Conservation (phyloP, 2,329 filamentous ascomycete genomes). For the Alternaria gansuensis region DNA sequence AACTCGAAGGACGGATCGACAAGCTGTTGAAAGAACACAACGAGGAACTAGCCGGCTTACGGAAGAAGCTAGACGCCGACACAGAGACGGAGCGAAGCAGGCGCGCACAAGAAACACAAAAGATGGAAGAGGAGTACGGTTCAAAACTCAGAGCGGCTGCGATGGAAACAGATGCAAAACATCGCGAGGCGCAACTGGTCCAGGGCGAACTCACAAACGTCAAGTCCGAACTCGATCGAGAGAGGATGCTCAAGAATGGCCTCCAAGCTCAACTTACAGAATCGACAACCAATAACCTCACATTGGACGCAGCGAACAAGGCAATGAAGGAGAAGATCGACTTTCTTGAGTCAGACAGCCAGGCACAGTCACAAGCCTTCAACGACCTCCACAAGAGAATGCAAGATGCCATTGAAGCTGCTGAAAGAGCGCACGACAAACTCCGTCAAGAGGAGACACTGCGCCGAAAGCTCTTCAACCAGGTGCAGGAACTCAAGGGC, state of each 20-base stretch:
- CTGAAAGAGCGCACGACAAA: conserved; percentile 77
- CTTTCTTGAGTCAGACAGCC: conserved; percentile 88
- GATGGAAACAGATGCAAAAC: conserved; percentile 65
- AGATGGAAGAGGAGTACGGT: conserved; percentile 65
- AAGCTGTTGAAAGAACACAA: conserved; percentile 68
- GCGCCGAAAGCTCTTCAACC: conserved; percentile 91
- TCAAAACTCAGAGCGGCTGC: conserved; percentile 68
- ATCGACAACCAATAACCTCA: conserved; percentile 53
- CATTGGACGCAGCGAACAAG: conserved; percentile 77
- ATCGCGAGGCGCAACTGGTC: conserved; percentile 61
- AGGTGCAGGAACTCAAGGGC: conserved; percentile 96
- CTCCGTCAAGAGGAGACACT: conserved; percentile 91
- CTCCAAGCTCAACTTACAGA: conserved; percentile 64
- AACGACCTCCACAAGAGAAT: conserved; percentile 81
- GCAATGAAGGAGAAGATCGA: conserved; percentile 83
- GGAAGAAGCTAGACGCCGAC: conserved; percentile 69
- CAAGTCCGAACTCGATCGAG: conserved; percentile 59
- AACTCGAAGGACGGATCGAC: conserved; percentile 64
- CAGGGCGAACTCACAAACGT: conserved; percentile 61
- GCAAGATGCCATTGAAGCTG: conserved; percentile 76
- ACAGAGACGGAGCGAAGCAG: conserved; percentile 71
- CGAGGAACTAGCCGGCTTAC: conserved; percentile 72
- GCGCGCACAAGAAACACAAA: conserved; percentile 69
- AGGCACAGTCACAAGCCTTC: conserved; percentile 87
- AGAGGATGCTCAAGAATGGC: conserved; percentile 68